Evolutionary conservation across 768 basidiomycete species (phyloP), one percentile per base, ranked within the genome.

Genomic region (Tephrocybe sp.): DNA sequence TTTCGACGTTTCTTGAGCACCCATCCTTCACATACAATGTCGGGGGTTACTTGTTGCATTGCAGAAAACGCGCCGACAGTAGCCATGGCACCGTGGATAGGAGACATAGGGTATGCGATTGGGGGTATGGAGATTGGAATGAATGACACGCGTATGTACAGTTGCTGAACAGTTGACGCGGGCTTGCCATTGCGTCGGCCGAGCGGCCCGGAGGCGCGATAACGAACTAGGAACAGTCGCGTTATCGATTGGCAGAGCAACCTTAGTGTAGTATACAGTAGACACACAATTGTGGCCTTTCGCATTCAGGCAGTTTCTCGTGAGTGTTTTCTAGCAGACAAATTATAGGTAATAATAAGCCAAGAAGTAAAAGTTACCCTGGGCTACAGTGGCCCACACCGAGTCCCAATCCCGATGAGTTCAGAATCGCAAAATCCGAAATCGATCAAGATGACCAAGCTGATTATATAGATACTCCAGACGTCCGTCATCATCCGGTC

Each of bases 1-100:
- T 89, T 91, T 56, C 90, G 74, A 58, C 90, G 75, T 70, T 93
- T 93, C 73, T 92, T 92, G 54, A 92, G 74, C 5, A 92, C 69
- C 89, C 89, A 92, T 70, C 90, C 90, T 59, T 88, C 77, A 45
- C 70, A 75, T 4, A 87, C 55, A 44, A 82, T 62, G 26, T 58
- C 60, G 20, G 65, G 13, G 22, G 20, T 48, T 45, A 49, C 17
- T 5, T 36, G 22, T n/a, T 52, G 42, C 39, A 23, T 31, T 19
- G 46, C 0, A 13, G 46, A 38, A 13, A 44, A 35, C 19, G 19
- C 16, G 23, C 19, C 35, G 4, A 26, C 38, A 1, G 34, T n/a
- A 12, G 13, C 48, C 32, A 32, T 16, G 16, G 42, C 26, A 19
- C 39, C 34, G 36, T 49, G 39, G 14, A 42, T 43, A 38, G 38